A percentile compares a stretch with the other conserved stretches of the same genome.
Conservation (phyloP, 352 stramenopile species). For the Pythium biforme region DNA sequence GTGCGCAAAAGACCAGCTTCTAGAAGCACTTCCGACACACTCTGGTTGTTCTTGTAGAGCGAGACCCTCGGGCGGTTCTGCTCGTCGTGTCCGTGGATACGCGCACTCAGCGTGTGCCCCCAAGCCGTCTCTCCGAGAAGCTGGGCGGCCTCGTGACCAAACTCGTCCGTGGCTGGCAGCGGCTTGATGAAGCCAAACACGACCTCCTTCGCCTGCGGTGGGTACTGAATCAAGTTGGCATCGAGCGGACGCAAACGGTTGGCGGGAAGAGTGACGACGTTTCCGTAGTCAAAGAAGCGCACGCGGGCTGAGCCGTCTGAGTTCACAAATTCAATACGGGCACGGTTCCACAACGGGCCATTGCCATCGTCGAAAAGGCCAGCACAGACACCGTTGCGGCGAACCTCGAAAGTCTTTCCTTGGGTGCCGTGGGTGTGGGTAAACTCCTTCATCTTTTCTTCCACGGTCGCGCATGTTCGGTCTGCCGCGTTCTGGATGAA, state of each 20-base stretch:
- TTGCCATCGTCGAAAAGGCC: conserved; percentile 96
- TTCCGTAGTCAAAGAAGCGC: conserved; percentile 97
- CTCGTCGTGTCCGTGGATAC: conserved; percentile 71
- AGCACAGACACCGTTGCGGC: conserved; percentile 88
- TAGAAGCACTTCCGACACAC: conserved; percentile 89
- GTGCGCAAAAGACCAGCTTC: conserved; percentile 86
- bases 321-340: conserved; percentile 84
- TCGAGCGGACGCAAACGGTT: conserved; percentile 91
- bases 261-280: conserved; percentile 81
- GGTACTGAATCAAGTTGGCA: conserved; percentile 85
- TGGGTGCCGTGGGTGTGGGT: conserved; percentile 85
- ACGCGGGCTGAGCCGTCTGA: conserved; percentile 69
- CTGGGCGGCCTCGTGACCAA: conserved; percentile 90
- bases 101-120: conserved; percentile 88
- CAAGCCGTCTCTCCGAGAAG: conserved; percentile 90
- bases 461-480: conserved; percentile 84
- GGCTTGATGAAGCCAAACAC: conserved; percentile 87
- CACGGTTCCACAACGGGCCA: conserved; percentile 93
- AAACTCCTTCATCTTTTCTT: conserved; percentile 94
- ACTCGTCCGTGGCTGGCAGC: conserved; percentile 86
- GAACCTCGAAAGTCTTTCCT: conserved; percentile 90
- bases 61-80: conserved; percentile 69
- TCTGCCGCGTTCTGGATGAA: conserved; percentile 92
- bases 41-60: conserved; percentile 79
- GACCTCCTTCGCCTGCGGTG: conserved; percentile 86